Conservation (phyloP, 2,329 filamentous ascomycete species). For the Chaetomium sp. region DNA sequence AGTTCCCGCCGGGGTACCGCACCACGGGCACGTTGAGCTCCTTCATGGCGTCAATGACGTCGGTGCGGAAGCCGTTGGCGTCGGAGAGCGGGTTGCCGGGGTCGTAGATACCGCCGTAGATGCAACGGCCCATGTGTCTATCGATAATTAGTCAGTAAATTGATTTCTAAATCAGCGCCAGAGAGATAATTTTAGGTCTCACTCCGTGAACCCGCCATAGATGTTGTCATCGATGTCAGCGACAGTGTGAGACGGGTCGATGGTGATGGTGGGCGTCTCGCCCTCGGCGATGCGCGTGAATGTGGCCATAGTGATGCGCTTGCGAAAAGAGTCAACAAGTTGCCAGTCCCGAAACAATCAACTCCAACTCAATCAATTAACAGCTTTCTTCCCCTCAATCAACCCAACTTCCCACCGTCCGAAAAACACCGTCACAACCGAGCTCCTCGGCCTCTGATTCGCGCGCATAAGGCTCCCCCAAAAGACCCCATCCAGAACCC, state of each 20-base stretch:
- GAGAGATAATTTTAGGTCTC: conserved; percentile 32
- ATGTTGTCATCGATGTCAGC: conserved; percentile 73
- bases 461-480: conserved; percentile 1
- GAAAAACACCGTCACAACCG: too few species aligned
- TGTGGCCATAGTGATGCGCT: conserved; percentile 51
- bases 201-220: conserved; percentile 83
- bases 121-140: conserved; percentile 83
- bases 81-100: conserved; percentile 68
- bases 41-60: conserved; percentile 67
- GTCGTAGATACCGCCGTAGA: conserved; percentile 82
- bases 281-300: conserved; percentile 61
- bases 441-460: background rate
- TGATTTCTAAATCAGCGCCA: background rate
- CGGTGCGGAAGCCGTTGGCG: conserved; percentile 67
- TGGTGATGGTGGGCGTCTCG: conserved; percentile 56
- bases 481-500: background rate
- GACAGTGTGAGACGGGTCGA: conserved; percentile 59
- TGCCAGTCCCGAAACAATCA: too few species aligned
- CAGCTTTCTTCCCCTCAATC: too few species aligned
- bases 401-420: too few species aligned
- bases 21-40: conserved; percentile 72
- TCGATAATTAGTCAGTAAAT: background rate
- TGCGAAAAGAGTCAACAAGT: too few species aligned
- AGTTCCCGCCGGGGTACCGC: conserved; percentile 78
- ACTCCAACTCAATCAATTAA: too few species aligned